Conservation (phyloP, 1,284 basidiomycete genomes). For the Papiliotrema laurentii region DNA sequence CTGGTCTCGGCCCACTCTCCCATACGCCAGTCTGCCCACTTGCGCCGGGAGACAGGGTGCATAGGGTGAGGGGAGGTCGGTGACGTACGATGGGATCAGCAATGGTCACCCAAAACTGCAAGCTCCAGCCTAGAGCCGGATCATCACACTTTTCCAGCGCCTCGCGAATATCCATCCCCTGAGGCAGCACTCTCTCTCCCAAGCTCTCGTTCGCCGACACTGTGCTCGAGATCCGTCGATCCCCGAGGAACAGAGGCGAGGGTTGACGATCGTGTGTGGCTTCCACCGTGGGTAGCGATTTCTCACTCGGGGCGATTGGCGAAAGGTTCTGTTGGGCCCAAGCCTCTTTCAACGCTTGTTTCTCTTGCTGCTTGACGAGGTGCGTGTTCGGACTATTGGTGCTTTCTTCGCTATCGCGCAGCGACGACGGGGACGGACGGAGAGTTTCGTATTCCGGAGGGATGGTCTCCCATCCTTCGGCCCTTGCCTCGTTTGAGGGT, state of each 20-base stretch:
- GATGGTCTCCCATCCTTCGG: neutral
- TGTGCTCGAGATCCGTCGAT: neutral
- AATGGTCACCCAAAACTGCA: constrained; percentile 47
- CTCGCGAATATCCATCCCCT: constrained; percentile 30
- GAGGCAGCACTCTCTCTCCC: constrained; percentile 8
- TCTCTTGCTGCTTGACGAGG: constrained; percentile 4
- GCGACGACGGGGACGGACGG: neutral
- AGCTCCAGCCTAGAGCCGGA: constrained; percentile 40
- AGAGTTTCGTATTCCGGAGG: neutral
- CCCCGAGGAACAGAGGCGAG: constrained; percentile 1
- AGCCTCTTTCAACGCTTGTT: constrained; percentile 11
- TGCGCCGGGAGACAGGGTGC: too few relatives aligned
- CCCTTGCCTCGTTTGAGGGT: too few relatives aligned
- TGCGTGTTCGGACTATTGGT: neutral
- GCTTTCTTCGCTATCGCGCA: neutral
- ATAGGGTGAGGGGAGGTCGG: too few relatives aligned
- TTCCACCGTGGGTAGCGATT: too few relatives aligned
- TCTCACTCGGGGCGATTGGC: neutral
- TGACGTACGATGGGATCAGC: constrained; percentile 42
- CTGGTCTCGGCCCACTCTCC: neutral
- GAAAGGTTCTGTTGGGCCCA: constrained; percentile 3
- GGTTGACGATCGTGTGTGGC: neutral
- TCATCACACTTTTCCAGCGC: constrained; percentile 37
- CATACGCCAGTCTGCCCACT: neutral
- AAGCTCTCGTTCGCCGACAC: neutral